Evolutionary conservation across 345 rosid genomes (phyloP), one percentile per base, ranked within the genome.

Genomic region (Melaleuca quinquenervia): DNA sequence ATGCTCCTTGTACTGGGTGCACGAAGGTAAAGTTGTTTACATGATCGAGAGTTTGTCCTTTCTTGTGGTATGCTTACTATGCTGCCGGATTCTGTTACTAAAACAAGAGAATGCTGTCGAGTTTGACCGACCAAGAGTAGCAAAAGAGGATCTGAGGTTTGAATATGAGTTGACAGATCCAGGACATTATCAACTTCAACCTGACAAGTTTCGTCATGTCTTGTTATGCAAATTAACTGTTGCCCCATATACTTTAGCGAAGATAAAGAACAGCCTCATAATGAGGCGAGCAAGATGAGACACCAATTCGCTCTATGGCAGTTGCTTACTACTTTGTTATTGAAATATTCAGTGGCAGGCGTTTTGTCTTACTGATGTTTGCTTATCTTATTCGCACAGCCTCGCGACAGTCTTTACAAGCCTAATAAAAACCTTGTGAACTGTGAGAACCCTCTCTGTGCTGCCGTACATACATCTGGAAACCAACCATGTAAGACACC

Each of bases 1-100:
- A 96, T 93, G 99, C 98, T 52, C 98, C 99, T 45, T 97, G 99
- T 87, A 90, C 41, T 6, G 92, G 96, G 36, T 97, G 99, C 94
- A 94, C 94, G 21, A 87, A 87, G 99, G 99, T 97, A 89, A 84
- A 74, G 54, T 82, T 52, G 22, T 82, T 82, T 16, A 20, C 24
- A 51, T 3, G 75, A 29, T 62, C 11, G 6, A 62, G 75, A 0
- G 75, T 62, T 62, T 62, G 75, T 62, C 41, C 75, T 62, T 13
- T 0, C 21, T 62, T 27, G 70, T 58, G 70, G 74, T 27, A 15
- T 62, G 75, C 41, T 62, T 1, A 29, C 20, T 3, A 62, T 62
- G 2, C 70, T n/a, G 70, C 36, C 70, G 18, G 70, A 1, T n/a
- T 60, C 70, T 60, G 70, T 60, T n/a, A n/a, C 70, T 60, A 18